Base-by-base conservation (phyloP, 1,139 yeast species). In the Suhomyces coccinellae region DNA sequence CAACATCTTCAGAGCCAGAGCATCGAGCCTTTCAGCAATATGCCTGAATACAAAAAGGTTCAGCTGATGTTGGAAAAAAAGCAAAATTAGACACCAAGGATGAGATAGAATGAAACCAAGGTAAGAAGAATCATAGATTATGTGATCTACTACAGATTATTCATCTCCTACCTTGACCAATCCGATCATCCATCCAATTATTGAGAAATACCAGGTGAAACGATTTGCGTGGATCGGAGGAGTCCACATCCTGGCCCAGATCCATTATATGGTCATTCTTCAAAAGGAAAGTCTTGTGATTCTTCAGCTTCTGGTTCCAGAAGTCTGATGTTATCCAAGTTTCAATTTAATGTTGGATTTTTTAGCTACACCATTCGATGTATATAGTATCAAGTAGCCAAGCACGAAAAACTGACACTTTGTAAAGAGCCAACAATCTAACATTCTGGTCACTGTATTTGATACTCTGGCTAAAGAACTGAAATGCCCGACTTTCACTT, bases 31-130 rank as follows among this genome's bases (percentile, higher is more conserved):
- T 61, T 54, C 45, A 55, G 53, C 29, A 53, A 52, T 47, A 71
- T 73, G 78, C 73, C 73, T 5, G 77, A 69, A 44, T 74, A 72
- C 53, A 52, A 57, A 42, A 66, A 69, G 52, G 63, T 67, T 24
- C 43, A 49, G 37, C 40, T 30, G 44, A 54, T 47, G 49, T 20
- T 47, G 41, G 20, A 42, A 15, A 39, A 40, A 29, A 37, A 36
- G 20, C 30, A 41, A 12, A 26, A 26, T n/a, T 26, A 26, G 29
- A 6, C 8, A 9, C 6, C 6, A 9, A 22, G 6, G 26, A 22
- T 22, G 26, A 22, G n/a, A n/a, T n/a, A n/a, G n/a, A n/a, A n/a
- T n/a, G n/a, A n/a, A n/a, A n/a, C n/a, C n/a, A n/a, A n/a, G n/a
- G n/a, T n/a, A n/a, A n/a, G n/a, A n/a, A n/a, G n/a, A n/a, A 33